phyloP scores from a whole-genome alignment of 2,329 filamentous ascomycete species.

The Botrytis deweyae region DNA sequence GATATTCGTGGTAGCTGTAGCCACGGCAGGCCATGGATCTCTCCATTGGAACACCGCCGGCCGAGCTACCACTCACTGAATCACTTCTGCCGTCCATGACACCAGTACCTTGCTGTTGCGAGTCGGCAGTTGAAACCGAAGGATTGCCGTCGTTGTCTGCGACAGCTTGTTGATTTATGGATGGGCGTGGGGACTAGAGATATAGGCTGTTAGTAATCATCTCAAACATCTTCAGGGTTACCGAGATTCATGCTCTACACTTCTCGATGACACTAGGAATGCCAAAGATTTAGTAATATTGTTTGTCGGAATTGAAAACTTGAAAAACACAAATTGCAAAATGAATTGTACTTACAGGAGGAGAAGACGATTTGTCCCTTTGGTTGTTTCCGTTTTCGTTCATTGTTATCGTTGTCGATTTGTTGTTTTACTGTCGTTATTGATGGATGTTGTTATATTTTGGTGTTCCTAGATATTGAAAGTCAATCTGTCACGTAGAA shows the following conservation, averaged over 20 bases:
- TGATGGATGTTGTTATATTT: neutral
- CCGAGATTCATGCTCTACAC: neutral
- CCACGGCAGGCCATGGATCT: neutral
- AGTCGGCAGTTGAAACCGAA: neutral
- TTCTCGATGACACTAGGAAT: neutral
- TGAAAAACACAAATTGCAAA: neutral
- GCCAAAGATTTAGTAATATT: neutral
- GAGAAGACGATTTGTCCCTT: neutral
- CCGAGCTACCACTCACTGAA: neutral
- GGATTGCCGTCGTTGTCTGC: neutral
- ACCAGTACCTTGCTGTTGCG: neutral
- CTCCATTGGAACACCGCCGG: neutral
- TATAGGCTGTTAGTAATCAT: neutral
- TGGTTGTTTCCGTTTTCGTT: neutral
- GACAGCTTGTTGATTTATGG: neutral
- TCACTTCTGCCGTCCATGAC: neutral
- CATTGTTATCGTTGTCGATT: neutral
- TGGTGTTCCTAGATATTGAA: neutral
- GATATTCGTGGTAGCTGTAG: neutral
- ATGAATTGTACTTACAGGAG: neutral
- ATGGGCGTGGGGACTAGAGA: neutral
- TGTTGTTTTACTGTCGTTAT: neutral
- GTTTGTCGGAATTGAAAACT: neutral
- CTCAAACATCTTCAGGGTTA: neutral
- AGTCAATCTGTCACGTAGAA: neutral